These are phyloP conservation scores for Tolypocladium paradoxum DNA, from an alignment of 2,329 filamentous ascomycete genomes.

Conservation along the genomic window DNA sequence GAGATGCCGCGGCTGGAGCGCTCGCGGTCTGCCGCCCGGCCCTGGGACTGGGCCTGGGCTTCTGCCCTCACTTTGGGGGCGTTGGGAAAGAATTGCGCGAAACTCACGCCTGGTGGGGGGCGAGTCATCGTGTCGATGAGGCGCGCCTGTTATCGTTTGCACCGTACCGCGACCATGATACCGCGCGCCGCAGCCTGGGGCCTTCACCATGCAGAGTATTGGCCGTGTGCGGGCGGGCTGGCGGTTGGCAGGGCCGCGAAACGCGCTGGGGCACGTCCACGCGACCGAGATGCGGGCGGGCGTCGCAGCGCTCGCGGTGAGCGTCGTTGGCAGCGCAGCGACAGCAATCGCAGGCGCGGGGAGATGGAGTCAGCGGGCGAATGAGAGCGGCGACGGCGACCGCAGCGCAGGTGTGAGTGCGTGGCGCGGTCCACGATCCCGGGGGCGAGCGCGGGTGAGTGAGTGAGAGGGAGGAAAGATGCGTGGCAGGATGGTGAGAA, in stretches of 20 bases:
- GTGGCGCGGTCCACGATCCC: constrained; percentile 9
- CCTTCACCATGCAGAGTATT: constrained; percentile 10
- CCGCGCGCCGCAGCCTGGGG: constrained; percentile 23
- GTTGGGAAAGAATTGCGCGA: constrained; percentile 78
- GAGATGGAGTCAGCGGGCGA: constrained; percentile 1
- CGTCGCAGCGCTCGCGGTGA: not conserved
- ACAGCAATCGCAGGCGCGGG: not conserved
- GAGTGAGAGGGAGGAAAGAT: constrained; percentile 7
- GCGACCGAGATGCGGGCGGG: constrained; percentile 21
- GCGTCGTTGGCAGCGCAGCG: not conserved
- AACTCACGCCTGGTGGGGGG: constrained; percentile 61
- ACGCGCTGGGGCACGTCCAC: constrained; percentile 23
- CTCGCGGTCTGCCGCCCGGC: constrained; percentile 21
- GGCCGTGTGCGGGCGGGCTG: constrained; percentile 6
- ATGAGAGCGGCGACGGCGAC: constrained; percentile 7
- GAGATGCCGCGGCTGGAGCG: constrained; percentile 14
- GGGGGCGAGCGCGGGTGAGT: not conserved
- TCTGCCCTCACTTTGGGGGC: constrained; percentile 54
- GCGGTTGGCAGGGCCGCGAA: constrained; percentile 5
- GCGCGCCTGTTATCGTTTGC: constrained; percentile 39
- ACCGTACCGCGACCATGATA: constrained; percentile 47
- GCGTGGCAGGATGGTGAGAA: constrained; percentile 10
- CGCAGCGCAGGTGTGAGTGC: constrained; percentile 4
- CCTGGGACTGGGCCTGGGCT: constrained; percentile 17
- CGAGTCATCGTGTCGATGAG: constrained; percentile 60